These are phyloP conservation scores for Gossypium trilobum DNA, from an alignment of 441 rosid species.

Conservation along the genomic window DNA sequence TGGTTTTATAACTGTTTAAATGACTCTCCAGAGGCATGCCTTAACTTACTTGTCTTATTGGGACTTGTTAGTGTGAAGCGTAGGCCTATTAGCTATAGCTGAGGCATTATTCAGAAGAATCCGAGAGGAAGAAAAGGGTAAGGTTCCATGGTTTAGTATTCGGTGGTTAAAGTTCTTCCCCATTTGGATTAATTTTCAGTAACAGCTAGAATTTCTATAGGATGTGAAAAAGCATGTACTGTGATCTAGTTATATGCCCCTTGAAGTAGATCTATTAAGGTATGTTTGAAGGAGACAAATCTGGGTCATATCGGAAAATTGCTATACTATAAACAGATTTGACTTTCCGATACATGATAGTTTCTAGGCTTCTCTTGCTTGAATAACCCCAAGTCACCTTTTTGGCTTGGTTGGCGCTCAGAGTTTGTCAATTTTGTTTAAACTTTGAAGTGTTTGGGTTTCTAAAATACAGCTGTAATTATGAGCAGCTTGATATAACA, in stretches of 20 bases:
- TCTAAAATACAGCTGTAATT: not conserved
- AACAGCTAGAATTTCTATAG: not conserved
- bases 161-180: not conserved
- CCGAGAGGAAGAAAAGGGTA: not conserved
- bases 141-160: not conserved
- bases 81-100: not conserved
- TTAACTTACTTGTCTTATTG: not conserved
- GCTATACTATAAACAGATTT: too few species aligned
- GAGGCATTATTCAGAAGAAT: not conserved
- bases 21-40: not conserved
- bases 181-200: not conserved
- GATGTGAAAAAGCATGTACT: not conserved
- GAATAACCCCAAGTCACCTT: not conserved
- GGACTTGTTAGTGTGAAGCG: not conserved
- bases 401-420: not conserved
- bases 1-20: not conserved
- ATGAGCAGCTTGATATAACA: not conserved
- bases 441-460: not conserved
- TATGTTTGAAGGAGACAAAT: not conserved
- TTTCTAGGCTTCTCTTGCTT: not conserved
- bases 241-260: not conserved
- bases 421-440: not conserved
- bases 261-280: not conserved
- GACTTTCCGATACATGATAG: too few species aligned
- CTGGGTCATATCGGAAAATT: too few species aligned